These are phyloP conservation scores for Fusarium chaquense DNA, from an alignment of 2,329 filamentous ascomycete genomes.

Conservation along the genomic window DNA sequence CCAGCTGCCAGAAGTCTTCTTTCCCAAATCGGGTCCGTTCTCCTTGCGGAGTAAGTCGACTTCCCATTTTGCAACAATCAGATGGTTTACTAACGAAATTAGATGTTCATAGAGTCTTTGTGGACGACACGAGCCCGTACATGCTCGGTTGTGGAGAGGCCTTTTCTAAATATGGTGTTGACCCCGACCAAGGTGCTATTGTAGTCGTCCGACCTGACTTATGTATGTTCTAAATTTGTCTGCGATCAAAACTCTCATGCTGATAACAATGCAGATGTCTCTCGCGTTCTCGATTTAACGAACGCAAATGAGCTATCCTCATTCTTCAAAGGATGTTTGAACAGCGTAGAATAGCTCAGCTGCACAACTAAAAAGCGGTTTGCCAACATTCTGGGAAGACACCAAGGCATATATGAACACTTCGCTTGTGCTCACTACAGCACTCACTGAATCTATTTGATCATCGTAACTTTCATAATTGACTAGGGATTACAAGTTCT, in stretches of 20 bases:
- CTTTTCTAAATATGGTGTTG: conserved; percentile 30
- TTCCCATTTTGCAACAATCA: rapidly evolving
- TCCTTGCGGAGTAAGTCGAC: neutral
- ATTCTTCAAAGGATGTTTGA: conserved; percentile 24
- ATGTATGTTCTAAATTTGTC: conserved; percentile 13
- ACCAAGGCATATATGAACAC: no score
- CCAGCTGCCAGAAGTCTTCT: conserved; percentile 26
- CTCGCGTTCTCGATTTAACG: neutral
- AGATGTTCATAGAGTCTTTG: conserved; percentile 35
- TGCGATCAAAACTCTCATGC: rapidly evolving
- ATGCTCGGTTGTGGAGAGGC: conserved; percentile 20
- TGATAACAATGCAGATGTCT: conserved; percentile 5
- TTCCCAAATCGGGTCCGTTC: conserved; percentile 22
- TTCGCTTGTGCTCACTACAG: neutral
- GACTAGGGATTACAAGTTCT: neutral
- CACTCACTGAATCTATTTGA: neutral
- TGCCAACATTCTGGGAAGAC: no score
- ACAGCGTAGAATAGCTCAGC: neutral
- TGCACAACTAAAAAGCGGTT: no score
- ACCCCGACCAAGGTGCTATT: conserved; percentile 16
- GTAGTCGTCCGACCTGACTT: conserved; percentile 37
- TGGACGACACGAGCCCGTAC: conserved; percentile 34
- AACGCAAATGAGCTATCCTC: neutral
- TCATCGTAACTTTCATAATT: neutral
- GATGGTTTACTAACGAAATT: neutral